Evolutionary conservation across 805 yeast genomes (phyloP), one percentile per base, ranked within the genome.

Genomic region (Dipodascus geniculatus): DNA sequence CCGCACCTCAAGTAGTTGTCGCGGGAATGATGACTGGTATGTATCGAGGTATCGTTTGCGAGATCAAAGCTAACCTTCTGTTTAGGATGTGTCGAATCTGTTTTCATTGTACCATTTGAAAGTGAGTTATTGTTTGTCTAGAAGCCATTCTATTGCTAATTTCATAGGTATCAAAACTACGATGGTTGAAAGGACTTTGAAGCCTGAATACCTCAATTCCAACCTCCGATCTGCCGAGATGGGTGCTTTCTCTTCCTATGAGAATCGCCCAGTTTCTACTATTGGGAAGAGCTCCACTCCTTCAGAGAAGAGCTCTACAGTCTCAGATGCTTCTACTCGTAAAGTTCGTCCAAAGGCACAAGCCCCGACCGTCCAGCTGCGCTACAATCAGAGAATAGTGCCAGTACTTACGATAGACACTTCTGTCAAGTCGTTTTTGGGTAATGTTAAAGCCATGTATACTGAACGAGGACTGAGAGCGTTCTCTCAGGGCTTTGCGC

Each of bases 21-120:
- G 96, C 96, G 2, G 96, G 95, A 8, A 60, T 78, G 58, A 77
- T 87, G 72, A 85, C 96, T 3, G 98, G 96, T 1, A 74, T 85
- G 54, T 70, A 83, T 48, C 98, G 93, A 66, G 82, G 95, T 1
- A 58, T 89, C 33, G 54, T 65, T 24, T 8, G 8, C 14, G 14
- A 28, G 8, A 28, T 28, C 35, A 8, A 28, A 8, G 14, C 35
- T 28, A 28, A 28, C 35, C 8, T 8, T 8, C 14, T 14, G 8
- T 14, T n/a, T 17, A 38, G 44, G 20, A 78, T 85, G 75, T 38
- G 44, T 38, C 20, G 49, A 47, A 23, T 47, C 49, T 6, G 11
- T 47, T 22, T 22, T 47, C n/a, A 80, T 91, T 22, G 85, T 93
- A 19, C 99, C 98, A 0, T 90, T 91, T 65, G 99, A 91, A 63